Evolutionary conservation across 139 green algal species (phyloP).

Genomic region (Chlamydomonas incerta): DNA sequence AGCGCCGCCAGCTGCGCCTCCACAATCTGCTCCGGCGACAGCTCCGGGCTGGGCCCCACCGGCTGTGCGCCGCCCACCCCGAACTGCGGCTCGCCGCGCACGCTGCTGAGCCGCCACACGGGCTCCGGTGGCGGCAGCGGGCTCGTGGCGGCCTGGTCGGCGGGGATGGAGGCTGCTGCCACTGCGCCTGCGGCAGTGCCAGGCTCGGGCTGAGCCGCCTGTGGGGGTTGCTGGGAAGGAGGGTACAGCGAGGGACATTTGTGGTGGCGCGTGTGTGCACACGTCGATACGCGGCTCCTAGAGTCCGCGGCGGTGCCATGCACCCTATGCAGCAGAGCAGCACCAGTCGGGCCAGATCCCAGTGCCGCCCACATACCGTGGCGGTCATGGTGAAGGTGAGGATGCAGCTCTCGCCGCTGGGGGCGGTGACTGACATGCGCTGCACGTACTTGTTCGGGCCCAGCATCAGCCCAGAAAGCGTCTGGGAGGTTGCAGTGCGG

Average conservation of each 20-base stretch:
- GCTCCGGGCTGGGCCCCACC: slow-evolving; percentile 41
- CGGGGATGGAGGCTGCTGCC: neutral
- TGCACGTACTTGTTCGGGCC: slow-evolving; percentile 40
- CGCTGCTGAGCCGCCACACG: slow-evolving; percentile 29
- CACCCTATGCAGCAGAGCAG: no score
- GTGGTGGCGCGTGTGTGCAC: no score
- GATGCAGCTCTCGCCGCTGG: slow-evolving; percentile 45
- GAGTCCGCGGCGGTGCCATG: no score
- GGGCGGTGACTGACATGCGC: slow-evolving; percentile 30
- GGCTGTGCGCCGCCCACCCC: neutral
- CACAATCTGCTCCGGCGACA: slow-evolving; percentile 54
- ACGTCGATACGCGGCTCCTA: no score
- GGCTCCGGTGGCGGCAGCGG: neutral
- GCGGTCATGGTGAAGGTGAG: slow-evolving; percentile 54
- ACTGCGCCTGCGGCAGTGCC: neutral
- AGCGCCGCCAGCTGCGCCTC: slow-evolving; percentile 55
- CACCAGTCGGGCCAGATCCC: no score
- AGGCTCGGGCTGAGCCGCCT: neutral
- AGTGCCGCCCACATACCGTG: neutral
- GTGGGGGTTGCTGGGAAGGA: neutral
- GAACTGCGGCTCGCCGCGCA: slow-evolving; percentile 18
- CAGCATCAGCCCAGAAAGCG: slow-evolving; percentile 47
- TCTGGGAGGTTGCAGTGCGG: neutral
- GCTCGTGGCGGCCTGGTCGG: neutral
- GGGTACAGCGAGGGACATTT: no score